Evolutionary conservation across 108 stramenopile genomes (phyloP).

Genomic region (Skeletonema grethae): DNA sequence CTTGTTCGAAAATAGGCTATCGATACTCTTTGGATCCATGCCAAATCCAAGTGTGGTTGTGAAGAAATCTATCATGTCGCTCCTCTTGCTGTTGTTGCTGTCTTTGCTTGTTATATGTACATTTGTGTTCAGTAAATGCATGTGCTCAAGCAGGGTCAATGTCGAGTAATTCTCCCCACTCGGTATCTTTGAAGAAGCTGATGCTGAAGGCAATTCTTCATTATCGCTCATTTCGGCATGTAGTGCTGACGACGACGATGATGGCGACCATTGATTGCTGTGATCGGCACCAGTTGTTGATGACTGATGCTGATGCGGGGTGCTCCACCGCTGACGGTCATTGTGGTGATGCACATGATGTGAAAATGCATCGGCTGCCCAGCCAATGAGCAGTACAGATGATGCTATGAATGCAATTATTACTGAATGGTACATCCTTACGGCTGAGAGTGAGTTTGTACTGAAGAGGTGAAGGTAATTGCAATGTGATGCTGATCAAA

Average conservation of each 20-base stretch:
- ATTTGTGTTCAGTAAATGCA: constrained; percentile 13
- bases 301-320: too few relatives aligned
- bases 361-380: neutral
- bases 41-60: constrained; percentile 50
- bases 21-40: constrained; percentile 53
- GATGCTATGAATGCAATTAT: too few relatives aligned
- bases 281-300: too few relatives aligned
- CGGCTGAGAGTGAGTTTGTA: too few relatives aligned
- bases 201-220: neutral
- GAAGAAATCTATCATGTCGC: constrained; percentile 48
- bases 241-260: neutral
- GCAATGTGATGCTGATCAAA: too few relatives aligned
- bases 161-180: constrained; percentile 19
- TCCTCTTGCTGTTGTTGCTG: neutral
- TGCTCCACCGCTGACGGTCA: too few relatives aligned
- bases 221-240: neutral
- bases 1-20: constrained; percentile 22
- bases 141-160: constrained; percentile 14
- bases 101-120: neutral
- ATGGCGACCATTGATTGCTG: neutral
- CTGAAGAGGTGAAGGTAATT: too few relatives aligned
- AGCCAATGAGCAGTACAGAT: neutral
- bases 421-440: too few relatives aligned
- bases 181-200: neutral
- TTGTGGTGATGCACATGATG: neutral